Base-by-base conservation (phyloP, 352 stramenopile species). In the Phytopythium litorale region DNA sequence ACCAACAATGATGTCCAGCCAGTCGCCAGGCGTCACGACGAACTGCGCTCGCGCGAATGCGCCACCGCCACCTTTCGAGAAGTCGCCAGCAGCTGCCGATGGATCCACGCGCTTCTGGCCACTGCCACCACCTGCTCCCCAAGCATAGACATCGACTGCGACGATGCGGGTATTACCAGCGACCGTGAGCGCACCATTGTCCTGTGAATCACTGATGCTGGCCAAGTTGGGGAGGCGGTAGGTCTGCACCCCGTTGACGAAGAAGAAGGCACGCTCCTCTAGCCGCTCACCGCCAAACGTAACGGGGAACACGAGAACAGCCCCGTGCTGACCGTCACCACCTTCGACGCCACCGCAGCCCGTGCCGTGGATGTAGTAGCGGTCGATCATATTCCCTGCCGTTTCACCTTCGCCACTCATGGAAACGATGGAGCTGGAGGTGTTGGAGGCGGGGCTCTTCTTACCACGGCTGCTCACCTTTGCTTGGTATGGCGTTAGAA, bases 81-180 rank as follows among this genome's bases (percentile, higher is more conserved):
- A 61, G 15, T 57, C 57, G 21, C 28, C 56, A 48, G 30, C 60
- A 58, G 38, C 54, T 18, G n/a, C 30, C 2, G 46, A 7, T 19
- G 35, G 13, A 16, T 35, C 35, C 8, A 32, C 21, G 6, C 2
- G 33, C 49, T 78, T 79, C 15, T 54, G 67, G 19, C 78, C 78
- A 23, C 81, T 81, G 35, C 83, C 87, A 9, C 87, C 85, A 12
- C 87, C 87, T n/a, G 63, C 87, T 0, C 87, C 87, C 85, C 87
- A 96, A 13, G 79, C 72, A 38, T 90, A 91, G n/a, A 87, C 63
- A 33, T 89, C 82, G 5, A 89, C 30, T 6, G 78, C 79, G 25
- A 91, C 75, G 33, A 94, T 64, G 7, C 80, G 80, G n/a, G 40
- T 43, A n/a, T 45, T 58, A 19, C 58, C 56, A 11, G 55, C 55